Base-by-base conservation (phyloP, 1,139 yeast genomes). In the Pichia sp. region DNA sequence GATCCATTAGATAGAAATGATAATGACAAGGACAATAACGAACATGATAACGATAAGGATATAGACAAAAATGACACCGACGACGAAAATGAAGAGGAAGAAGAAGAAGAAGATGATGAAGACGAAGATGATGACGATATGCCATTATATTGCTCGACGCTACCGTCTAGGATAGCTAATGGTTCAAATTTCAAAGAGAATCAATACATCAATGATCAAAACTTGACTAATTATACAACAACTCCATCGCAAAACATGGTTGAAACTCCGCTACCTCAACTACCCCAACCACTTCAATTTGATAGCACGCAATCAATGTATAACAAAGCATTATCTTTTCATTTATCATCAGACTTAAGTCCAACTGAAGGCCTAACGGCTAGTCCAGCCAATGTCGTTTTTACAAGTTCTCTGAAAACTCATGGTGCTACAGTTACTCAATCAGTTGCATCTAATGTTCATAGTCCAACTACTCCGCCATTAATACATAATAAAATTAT, bases 401-500 rank as follows among this genome's bases (percentile, higher is more conserved):
- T 8, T 10, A n/a, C 10, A 18, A 34, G 10, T 16, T 2, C 7
- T 5, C 3, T 36, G 0, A 10, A 18, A 36, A 10, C 41, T 2
- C 25, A 27, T 14, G 16, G 11, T 18, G 7, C 42, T 14, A 39
- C 29, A 1, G 22, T 25, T 14, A 39, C 18, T 10, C 18, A 25
- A 14, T 5, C 19, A 10, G 29, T 22, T 22, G 28, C 6, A 14
- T 6, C 5, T 9, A 16, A 34, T 8, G 27, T 22, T 25, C 10
- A 22, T 33, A 16, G 6, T 44, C 25, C 22, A 28, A 27, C 7
- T 27, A 10, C 42, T 18, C 31, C 38, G 28, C 34, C 44, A 28
- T 5, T 18, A 14, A 43, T 59, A 10, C 60, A 57, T 18, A 52
- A 53, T 14, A 56, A 61, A 1, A 65, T 65, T 25, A 50, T 62